phyloP scores from a whole-genome alignment of 1,284 basidiomycete species.

The Schizophyllum commune region DNA sequence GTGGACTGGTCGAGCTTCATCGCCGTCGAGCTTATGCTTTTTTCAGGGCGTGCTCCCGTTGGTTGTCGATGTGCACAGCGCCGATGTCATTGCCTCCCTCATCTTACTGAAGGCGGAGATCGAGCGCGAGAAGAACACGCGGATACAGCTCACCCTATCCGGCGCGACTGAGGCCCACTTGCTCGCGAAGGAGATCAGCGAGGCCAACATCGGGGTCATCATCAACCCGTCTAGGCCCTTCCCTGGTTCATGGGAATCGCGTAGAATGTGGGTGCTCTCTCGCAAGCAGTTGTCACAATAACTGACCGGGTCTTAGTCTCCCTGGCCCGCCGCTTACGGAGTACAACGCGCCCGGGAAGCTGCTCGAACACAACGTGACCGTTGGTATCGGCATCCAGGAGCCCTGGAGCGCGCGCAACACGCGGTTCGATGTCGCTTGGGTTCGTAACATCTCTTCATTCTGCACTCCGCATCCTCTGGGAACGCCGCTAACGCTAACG shows the following conservation, averaged over 20 bases:
- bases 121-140: neutral
- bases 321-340: slow-evolving; percentile 70
- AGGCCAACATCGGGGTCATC: slow-evolving; percentile 8
- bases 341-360: slow-evolving; percentile 54
- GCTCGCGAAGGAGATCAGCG: slow-evolving; percentile 9
- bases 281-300: neutral
- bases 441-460: neutral
- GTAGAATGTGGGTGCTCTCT: slow-evolving; percentile 2
- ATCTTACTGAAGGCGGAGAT: slow-evolving; percentile 7
- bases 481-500: neutral
- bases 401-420: slow-evolving; percentile 61
- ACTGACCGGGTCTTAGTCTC: slow-evolving; percentile 16
- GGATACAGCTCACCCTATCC: slow-evolving; percentile 7
- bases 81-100: slow-evolving; percentile 10
- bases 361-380: slow-evolving; percentile 61
- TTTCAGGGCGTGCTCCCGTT: slow-evolving; percentile 8
- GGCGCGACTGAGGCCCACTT: slow-evolving; percentile 11
- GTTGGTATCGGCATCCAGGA: slow-evolving; percentile 67
- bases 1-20: neutral
- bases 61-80: slow-evolving; percentile 7
- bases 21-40: neutral
- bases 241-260: slow-evolving; percentile 6
- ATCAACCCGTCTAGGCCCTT: slow-evolving; percentile 8
- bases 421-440: slow-evolving; percentile 67
- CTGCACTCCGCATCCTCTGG: too few relatives aligned